phyloP scores from a whole-genome alignment of 805 yeast species.

The Saturnispora besseyi region DNA sequence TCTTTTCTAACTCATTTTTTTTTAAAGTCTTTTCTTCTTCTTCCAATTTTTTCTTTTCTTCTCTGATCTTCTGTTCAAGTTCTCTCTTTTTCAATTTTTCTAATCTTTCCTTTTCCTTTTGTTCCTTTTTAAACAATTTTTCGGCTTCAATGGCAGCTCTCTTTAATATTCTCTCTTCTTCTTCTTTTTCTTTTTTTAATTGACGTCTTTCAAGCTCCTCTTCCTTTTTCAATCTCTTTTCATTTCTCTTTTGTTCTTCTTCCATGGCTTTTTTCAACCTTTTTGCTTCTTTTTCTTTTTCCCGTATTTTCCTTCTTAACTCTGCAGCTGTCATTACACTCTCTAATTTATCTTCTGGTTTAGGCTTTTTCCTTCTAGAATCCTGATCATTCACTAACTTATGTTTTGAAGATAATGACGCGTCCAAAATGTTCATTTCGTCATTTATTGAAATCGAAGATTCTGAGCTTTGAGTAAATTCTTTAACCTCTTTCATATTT shows the following conservation, averaged over 20 bases:
- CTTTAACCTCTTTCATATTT: neutral
- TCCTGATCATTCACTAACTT: neutral
- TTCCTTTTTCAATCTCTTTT: conserved; percentile 7
- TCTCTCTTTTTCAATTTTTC: conserved; percentile 22
- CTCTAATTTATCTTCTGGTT: neutral
- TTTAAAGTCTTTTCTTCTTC: conserved; percentile 25
- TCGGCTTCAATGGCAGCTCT: conserved; percentile 13
- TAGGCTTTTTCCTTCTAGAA: neutral
- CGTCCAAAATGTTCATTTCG: neutral
- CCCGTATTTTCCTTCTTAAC: neutral
- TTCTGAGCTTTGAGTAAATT: neutral
- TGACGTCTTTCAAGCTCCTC: conserved; percentile 11
- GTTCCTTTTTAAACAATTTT: conserved; percentile 13
- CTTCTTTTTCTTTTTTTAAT: conserved; percentile 12
- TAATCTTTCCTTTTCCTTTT: conserved; percentile 23
- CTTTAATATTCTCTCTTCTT: conserved; percentile 9
- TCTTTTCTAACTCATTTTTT: conserved; percentile 24
- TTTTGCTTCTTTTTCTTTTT: conserved; percentile 2
- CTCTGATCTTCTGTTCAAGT: conserved; percentile 18
- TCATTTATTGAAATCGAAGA: neutral
- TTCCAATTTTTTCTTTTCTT: conserved; percentile 20
- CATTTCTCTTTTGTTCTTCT: conserved; percentile 10
- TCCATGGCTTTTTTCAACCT: conserved; percentile 5
- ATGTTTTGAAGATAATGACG: neutral
- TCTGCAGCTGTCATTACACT: neutral